Evolutionary conservation across 345 rosid species (phyloP), one percentile per base, ranked within the genome.

Genomic region (Brassica incana): DNA sequence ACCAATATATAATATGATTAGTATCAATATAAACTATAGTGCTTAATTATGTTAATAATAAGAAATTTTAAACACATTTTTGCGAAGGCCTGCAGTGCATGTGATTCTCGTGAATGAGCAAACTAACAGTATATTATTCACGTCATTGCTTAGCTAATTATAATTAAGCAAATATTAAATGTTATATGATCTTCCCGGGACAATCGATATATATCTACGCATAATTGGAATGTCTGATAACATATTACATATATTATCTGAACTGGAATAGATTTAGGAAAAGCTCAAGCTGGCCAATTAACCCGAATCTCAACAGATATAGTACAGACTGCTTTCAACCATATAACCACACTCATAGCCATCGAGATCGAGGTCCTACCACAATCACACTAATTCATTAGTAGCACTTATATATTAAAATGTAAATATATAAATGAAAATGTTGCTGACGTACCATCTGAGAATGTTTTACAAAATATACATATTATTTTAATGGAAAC

Each of bases 271-370:
- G 48, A 40, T 25, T 27, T 2, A 67, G 36, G 59, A 36, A 67
- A 36, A 68, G 74, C 25, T 76, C 50, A 56, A 32, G 61, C 74
- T 32, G 23, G 16, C 69, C 74, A 43, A n/a, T 48, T 48, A 48
- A 68, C 56, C 25, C 16, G 32, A 61, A 32, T 32, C 62, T 48
- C 64, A 36, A 6, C 66, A 56, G 23, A 14, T 64, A 16, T 11
- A 30, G 7, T 2, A 52, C 65, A 40, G 48, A 36, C 66, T 50
- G 43, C 23, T 71, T 52, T 62, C 71, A 77, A 77, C 76, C 76
- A 77, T 71, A 77, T 71, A 77, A 77, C 20, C 71, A 77, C 81
- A 64, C 81, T 77, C 70, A 71, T 35, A 25, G 45, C n/a, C 72
- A 52, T 71, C 43, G 11, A 71, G 71, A 52, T 71, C 43, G 7